Evolutionary conservation across 345 rosid species (phyloP).

Genomic region (Citrus maxima): DNA sequence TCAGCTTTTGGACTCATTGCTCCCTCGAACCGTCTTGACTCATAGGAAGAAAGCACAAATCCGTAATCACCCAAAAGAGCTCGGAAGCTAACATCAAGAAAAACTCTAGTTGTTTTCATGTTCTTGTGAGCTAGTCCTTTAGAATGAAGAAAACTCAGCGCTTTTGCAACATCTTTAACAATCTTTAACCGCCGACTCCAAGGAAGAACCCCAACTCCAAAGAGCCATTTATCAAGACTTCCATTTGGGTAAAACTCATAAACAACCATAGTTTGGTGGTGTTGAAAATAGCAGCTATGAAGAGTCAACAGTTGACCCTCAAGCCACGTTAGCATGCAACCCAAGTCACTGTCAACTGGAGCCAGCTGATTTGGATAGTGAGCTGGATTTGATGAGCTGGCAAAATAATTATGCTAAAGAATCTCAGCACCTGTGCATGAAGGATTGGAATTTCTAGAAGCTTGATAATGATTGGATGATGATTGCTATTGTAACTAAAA

Average conservation of each 20-base stretch:
- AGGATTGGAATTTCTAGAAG: too few species aligned
- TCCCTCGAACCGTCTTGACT: slow-evolving; percentile 34
- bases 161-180: slow-evolving; percentile 35
- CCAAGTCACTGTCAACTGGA: too few species aligned
- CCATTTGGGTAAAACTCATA: slow-evolving; percentile 44
- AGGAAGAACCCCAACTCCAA: slow-evolving; percentile 44
- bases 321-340: too few species aligned
- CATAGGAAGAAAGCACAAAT: slow-evolving; percentile 30
- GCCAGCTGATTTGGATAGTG: accelerated
- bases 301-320: too few species aligned
- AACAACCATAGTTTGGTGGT: slow-evolving; percentile 33
- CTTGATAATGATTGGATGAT: too few species aligned
- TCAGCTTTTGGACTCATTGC: slow-evolving; percentile 37
- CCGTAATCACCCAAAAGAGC: slow-evolving; percentile 50
- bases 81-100: slow-evolving; percentile 48
- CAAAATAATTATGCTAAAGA: too few species aligned
- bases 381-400: too few species aligned
- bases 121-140: slow-evolving; percentile 49
- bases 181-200: slow-evolving; percentile 45
- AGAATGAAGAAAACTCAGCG: slow-evolving; percentile 37
- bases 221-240: slow-evolving; percentile 43
- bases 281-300: not conserved
- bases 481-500: too few species aligned
- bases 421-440: too few species aligned
- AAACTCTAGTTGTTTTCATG: slow-evolving; percentile 43